A percentile compares a stretch with the other conserved stretches of the same genome.
phyloP scores from a whole-genome alignment of 768 basidiomycete genomes.

The Boletus subparvulus region DNA sequence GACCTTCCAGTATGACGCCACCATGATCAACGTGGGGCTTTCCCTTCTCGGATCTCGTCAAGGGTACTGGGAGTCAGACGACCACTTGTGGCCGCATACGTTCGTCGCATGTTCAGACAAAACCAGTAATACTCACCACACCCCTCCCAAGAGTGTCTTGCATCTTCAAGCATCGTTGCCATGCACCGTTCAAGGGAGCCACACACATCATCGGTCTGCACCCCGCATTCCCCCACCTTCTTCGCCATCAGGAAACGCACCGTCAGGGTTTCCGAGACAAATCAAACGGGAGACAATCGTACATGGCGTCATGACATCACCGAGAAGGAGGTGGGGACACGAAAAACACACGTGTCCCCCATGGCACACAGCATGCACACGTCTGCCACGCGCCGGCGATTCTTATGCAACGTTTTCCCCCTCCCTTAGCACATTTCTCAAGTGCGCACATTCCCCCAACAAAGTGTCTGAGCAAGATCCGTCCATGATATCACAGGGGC shows the following conservation, averaged over 20 bases:
- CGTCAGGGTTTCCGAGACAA: constrained; percentile 14
- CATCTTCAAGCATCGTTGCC: constrained; percentile 9
- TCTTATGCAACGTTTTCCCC: constrained; percentile 10
- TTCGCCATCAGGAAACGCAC: constrained; percentile 11
- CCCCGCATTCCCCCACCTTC: constrained; percentile 22
- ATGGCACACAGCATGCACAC: constrained; percentile 29
- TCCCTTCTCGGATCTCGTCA: constrained; percentile 12
- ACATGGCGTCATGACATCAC: constrained; percentile 23
- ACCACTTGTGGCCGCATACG: constrained; percentile 6
- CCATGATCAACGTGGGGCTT: constrained; percentile 11
- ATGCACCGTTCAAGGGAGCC: background rate
- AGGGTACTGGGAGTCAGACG: background rate
- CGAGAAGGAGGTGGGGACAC: constrained; percentile 7
- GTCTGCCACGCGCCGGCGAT: constrained; percentile 19
- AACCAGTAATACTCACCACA: background rate
- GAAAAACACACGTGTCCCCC: constrained; percentile 23
- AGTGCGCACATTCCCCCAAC: background rate
- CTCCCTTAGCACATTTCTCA: background rate
- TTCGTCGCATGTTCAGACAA: constrained; percentile 16
- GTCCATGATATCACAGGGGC: constrained; percentile 5
- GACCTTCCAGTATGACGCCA: constrained; percentile 2
- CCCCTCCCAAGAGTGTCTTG: background rate
- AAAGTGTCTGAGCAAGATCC: constrained; percentile 7
- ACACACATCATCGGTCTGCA: constrained; percentile 20
- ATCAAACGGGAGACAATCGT: constrained; percentile 6